Evolutionary conservation across 371 early-diverging fungal species (phyloP), one percentile per base, ranked within the genome.

Genomic region (Mortierella sp.): DNA sequence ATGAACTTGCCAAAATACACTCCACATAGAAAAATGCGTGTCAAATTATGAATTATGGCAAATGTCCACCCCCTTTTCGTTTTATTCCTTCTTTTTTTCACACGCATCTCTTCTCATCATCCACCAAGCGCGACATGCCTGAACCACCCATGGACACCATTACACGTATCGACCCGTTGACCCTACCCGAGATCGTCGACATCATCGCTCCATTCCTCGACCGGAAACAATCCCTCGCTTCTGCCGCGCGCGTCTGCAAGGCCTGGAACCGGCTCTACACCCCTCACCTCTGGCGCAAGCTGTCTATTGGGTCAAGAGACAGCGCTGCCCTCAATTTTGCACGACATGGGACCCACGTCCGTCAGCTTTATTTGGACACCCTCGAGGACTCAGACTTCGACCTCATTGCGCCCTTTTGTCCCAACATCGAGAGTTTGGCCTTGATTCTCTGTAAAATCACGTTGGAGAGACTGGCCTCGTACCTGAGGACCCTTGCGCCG

Each of bases 161-260:
- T 26, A n/a, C 29, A 8, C 13, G 41, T 14, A 47, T 63, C 26
- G 45, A 24, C 26, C 40, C 64, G 40, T 29, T 71, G 13, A 48
- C 34, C 71, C 63, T 41, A 24, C 65, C 45, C 22, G 71, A 64
- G 39, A 64, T 71, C 9, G 41, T 71, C 64, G 64, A 44, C 8
- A 31, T 10, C 71, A 64, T 71, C 26, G 39, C 39, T 0, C 10
- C n/a, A 11, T 48, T 64, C 45, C 64, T 44, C 19, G 29, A 29
- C 29, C n/a, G n/a, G n/a, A n/a, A 55, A 8, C 37, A 19, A 40
- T 4, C 24, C 10, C 26, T 45, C 24, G 39, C 63, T 31, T n/a
- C 7, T 10, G 63, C 63, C 63, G 41, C 41, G 8, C 63, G 6
- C 6, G 63, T 63, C 63, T 61, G 44, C 31, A 58, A 45, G n/a